Conservation (phyloP, 495 filamentous ascomycete genomes). For the Penicillium paradoxum region DNA sequence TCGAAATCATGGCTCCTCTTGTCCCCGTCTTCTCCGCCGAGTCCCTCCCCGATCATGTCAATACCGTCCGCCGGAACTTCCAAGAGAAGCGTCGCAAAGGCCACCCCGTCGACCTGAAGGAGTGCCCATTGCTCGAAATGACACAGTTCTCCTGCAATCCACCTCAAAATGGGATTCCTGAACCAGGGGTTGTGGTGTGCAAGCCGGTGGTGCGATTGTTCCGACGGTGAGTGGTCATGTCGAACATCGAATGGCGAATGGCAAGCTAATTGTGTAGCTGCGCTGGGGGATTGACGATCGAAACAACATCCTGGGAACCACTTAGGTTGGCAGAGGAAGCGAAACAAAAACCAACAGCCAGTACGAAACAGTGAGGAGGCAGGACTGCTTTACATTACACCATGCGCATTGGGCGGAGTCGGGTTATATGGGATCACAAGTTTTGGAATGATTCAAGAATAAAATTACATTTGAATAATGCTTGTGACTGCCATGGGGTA, state of each 20-base stretch:
- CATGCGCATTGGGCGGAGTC: conserved; percentile 30
- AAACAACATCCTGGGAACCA: conserved; percentile 76
- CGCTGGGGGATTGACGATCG: conserved; percentile 67
- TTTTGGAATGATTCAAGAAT: neutral
- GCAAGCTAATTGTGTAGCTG: conserved; percentile 52
- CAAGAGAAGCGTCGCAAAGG: conserved; percentile 43
- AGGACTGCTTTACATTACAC: neutral
- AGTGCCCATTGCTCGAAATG: conserved; percentile 72
- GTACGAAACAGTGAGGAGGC: neutral
- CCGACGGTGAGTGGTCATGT: conserved; percentile 56
- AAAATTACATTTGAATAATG: conserved; percentile 14
- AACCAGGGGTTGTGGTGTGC: conserved; percentile 59
- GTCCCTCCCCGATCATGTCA: conserved; percentile 39
- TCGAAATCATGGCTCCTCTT: conserved; percentile 36
- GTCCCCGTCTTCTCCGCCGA: conserved; percentile 37
- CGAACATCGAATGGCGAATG: neutral
- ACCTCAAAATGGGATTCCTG: conserved; percentile 49
- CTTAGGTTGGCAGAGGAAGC: conserved; percentile 28
- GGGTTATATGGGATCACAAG: conserved; percentile 12
- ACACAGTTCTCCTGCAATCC: conserved; percentile 75
- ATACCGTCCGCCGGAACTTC: conserved; percentile 38
- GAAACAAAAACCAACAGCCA: conserved; percentile 16
- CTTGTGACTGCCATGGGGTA: conserved; percentile 31
- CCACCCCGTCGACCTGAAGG: conserved; percentile 49
- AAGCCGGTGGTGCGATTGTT: conserved; percentile 73